Conservation (phyloP, 2,329 filamentous ascomycete species). For the Ophiostoma triangulosporum region DNA sequence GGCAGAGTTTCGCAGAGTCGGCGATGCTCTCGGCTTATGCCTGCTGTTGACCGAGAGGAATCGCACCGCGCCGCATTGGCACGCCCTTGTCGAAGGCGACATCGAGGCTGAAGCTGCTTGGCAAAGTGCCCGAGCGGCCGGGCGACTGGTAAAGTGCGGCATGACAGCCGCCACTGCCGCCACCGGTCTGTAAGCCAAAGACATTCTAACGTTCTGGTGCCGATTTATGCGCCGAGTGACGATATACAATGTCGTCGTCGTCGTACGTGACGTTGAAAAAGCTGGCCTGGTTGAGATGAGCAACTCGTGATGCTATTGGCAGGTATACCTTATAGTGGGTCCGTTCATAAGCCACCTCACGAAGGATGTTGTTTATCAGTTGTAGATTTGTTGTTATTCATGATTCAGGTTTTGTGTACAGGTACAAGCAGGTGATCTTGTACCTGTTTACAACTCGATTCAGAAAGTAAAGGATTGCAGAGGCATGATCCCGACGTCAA, state of each 20-base stretch:
- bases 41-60: neutral
- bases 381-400: no score
- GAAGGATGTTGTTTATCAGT: slow-evolving; percentile 1
- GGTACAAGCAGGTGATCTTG: no score
- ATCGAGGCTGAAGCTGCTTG: neutral
- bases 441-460: no score
- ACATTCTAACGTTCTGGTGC: neutral
- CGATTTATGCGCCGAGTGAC: neutral
- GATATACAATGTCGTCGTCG: neutral
- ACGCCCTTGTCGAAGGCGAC: neutral
- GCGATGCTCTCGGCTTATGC: neutral
- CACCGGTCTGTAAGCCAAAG: neutral
- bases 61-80: neutral
- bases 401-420: no score
- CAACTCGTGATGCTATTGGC: no score
- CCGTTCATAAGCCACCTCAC: no score
- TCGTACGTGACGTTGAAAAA: neutral
- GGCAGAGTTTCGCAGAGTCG: neutral
- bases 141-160: neutral
- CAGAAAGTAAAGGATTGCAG: no score
- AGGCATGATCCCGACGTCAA: no score
- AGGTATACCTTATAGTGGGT: no score
- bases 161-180: neutral
- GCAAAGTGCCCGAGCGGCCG: neutral
- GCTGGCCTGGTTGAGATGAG: no score